Conservation (phyloP, 2,329 filamentous ascomycete genomes). For the Hymenoscyphus albidus region DNA sequence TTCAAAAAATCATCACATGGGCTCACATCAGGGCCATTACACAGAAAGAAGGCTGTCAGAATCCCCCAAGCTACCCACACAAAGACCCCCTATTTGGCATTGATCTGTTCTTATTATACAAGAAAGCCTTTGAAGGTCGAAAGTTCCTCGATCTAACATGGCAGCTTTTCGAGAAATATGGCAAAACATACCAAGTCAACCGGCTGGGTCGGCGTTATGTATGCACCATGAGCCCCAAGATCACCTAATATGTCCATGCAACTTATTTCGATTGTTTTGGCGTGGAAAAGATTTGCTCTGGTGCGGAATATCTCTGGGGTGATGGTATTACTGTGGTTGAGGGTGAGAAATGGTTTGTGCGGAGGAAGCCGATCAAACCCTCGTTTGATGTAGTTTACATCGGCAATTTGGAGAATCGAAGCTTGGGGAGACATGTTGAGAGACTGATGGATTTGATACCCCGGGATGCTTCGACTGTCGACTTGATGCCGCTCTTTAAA, state of each 20-base stretch:
- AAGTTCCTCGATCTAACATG: background rate
- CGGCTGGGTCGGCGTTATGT: background rate
- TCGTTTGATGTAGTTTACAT: background rate
- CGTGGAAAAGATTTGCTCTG: background rate
- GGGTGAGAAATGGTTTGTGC: background rate
- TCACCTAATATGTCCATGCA: background rate
- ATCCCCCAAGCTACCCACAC: background rate
- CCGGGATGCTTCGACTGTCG: background rate
- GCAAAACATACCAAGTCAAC: constrained; percentile 1
- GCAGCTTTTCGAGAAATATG: background rate
- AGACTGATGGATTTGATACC: constrained; percentile 1
- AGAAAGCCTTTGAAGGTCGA: background rate
- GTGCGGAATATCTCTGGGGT: background rate
- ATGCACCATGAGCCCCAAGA: background rate
- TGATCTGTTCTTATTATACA: background rate
- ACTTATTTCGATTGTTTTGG: constrained; percentile 3
- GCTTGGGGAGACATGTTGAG: background rate
- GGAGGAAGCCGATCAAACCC: background rate
- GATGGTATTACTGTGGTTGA: background rate
- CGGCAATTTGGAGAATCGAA: background rate
- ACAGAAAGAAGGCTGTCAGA: background rate
- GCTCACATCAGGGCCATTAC: background rate
- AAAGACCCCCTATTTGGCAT: background rate
- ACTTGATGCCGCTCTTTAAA: background rate
- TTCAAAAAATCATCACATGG: background rate